A percentile compares a stretch with the other conserved stretches of the same genome.
These are phyloP conservation scores for Malus hybrid DNA, from an alignment of 331 rosid species.

Conservation along the genomic window DNA sequence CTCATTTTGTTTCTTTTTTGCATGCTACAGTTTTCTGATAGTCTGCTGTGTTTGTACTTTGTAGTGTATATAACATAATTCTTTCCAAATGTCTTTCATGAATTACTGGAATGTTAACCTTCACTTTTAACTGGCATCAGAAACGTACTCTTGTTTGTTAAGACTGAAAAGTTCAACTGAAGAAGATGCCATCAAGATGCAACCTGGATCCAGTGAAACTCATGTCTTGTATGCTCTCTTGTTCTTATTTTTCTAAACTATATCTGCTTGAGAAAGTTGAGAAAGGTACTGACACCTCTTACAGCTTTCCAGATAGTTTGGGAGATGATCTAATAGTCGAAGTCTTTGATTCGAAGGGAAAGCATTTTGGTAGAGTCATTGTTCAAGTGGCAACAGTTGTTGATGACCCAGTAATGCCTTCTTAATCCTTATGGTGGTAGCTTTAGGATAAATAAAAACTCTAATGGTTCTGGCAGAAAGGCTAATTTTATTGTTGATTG, in stretches of 20 bases:
- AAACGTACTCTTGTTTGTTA: constrained; percentile 64
- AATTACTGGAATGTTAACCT: not conserved
- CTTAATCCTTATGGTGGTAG: constrained; percentile 1
- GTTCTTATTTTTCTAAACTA: not conserved
- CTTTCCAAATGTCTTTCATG: constrained; percentile 4
- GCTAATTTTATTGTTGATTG: constrained; percentile 30
- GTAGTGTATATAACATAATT: not conserved
- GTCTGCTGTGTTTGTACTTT: not conserved
- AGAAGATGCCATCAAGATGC: constrained; percentile 77
- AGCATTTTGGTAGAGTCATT: constrained; percentile 69
- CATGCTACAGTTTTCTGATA: not conserved
- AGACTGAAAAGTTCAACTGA: constrained; percentile 81
- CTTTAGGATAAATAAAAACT: not conserved
- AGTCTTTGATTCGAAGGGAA: constrained; percentile 88
- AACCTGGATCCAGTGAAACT: constrained; percentile 92
- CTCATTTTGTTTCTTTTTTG: not conserved
- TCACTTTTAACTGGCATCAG: constrained; percentile 42
- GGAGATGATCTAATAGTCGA: constrained; percentile 88
- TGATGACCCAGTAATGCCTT: constrained; percentile 66
- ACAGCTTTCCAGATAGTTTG: constrained; percentile 94
- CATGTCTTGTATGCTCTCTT: constrained; percentile 71
- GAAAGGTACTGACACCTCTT: constrained; percentile 38
- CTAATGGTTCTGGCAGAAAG: constrained; percentile 7
- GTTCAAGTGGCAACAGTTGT: constrained; percentile 84
- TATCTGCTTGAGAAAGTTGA: constrained; percentile 25